A percentile compares a stretch with the other conserved stretches of the same genome.
Conservation (phyloP, 352 stramenopile species). For the Globisporangium parvum region DNA sequence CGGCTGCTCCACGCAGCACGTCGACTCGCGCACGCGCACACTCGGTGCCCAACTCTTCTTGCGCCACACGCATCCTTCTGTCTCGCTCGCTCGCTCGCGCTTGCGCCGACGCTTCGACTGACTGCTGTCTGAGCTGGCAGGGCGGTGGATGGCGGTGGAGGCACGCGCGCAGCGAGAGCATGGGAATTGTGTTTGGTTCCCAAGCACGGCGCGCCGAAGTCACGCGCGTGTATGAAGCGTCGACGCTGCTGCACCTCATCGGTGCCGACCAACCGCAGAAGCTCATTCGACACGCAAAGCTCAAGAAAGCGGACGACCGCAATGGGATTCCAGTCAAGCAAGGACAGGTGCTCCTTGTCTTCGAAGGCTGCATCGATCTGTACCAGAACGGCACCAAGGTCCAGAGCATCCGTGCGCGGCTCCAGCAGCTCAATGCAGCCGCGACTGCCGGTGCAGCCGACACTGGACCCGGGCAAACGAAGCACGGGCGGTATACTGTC, state of each 20-base stretch:
- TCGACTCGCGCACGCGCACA: too few species aligned
- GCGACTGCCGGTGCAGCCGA: background rate
- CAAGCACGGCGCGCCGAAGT: slow-evolving; percentile 33
- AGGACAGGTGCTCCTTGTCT: slow-evolving; percentile 40
- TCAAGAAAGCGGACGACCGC: slow-evolving; percentile 35
- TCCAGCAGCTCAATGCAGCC: slow-evolving; percentile 15
- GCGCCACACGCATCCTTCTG: too few species aligned
- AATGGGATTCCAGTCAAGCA: slow-evolving; percentile 21
- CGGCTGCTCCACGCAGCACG: too few species aligned
- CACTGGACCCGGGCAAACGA: slow-evolving; percentile 13
- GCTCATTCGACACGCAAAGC: slow-evolving; percentile 40
- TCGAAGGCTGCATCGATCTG: slow-evolving; percentile 46
- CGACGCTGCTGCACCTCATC: slow-evolving; percentile 60
- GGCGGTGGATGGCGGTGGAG: slow-evolving; percentile 14
- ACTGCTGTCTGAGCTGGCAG: background rate
- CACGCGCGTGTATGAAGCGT: slow-evolving; percentile 42
- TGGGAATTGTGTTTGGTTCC: slow-evolving; percentile 47
- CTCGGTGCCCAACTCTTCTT: background rate
- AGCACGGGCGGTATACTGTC: slow-evolving; percentile 11
- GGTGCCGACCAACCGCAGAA: slow-evolving; percentile 38
- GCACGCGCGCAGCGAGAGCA: slow-evolving; percentile 17
- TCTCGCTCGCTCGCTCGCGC: slow-evolving; percentile 1
- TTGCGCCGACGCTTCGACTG: background rate
- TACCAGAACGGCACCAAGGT: slow-evolving; percentile 38
- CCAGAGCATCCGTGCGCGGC: slow-evolving; percentile 29